Evolutionary conservation across 495 filamentous ascomycete species (phyloP).

Genomic region (Hypoxylon perforatum): DNA sequence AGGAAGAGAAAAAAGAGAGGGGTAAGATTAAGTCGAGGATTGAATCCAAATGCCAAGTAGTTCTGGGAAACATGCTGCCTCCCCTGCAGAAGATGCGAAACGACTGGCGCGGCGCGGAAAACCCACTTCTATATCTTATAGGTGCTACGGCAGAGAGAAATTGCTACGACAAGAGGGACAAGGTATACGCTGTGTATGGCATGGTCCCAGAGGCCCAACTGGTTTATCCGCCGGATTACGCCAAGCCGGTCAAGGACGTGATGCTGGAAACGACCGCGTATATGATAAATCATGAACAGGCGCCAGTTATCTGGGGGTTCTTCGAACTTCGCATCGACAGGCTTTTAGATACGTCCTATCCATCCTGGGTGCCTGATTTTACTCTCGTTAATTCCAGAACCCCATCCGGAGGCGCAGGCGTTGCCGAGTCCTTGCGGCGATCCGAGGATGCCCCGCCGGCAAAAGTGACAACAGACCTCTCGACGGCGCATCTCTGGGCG

Average conservation of each 20-base stretch:
- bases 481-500: constrained; percentile 7
- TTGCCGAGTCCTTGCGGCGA: neutral
- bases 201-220: neutral
- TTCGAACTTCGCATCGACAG: constrained; percentile 8
- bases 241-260: constrained; percentile 8
- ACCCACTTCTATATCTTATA: constrained; percentile 2
- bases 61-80: constrained; percentile 4
- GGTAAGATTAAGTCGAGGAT: neutral
- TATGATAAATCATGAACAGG: constrained; percentile 7
- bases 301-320: constrained; percentile 5
- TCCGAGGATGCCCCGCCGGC: constrained; percentile 10
- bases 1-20: constrained; percentile 3
- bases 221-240: constrained; percentile 6
- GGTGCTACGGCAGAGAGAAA: constrained; percentile 6
- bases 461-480: constrained; percentile 1
- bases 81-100: constrained; percentile 2
- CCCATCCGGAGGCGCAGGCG: neutral
- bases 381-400: neutral
- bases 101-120: constrained; percentile 2
- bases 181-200: constrained; percentile 10
- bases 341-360: constrained; percentile 5
- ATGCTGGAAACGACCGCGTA: constrained; percentile 11
- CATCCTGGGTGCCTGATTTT: constrained; percentile 18
- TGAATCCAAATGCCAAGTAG: neutral
- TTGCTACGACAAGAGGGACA: constrained; percentile 12